Base-by-base conservation (phyloP, 768 basidiomycete genomes). In the Trametes punicea region DNA sequence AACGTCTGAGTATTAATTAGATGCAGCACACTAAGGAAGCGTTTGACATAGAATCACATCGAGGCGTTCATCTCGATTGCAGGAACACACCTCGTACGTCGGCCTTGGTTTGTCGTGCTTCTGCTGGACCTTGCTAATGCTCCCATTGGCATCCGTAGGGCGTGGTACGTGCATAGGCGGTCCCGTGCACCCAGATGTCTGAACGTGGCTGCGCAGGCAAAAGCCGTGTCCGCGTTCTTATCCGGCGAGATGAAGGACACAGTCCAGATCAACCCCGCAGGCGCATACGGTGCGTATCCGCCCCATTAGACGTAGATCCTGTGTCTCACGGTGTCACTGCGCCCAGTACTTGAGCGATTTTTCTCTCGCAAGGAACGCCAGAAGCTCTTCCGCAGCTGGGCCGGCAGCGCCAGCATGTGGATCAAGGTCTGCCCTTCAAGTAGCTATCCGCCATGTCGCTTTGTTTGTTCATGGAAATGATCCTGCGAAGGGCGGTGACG, bases 221-320 rank as follows among this genome's bases (percentile, higher is more conserved):
- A 98, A 74, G 90, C 95, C 0, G 94, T 98, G 91, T 72, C 94
- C 0, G 95, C 97, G 0, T 92, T 98, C 68, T 75, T 98, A 36
- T 93, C 91, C 0, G 96, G 96, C 10, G 96, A 98, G 72, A 97
- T 98, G 86, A 87, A 88, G 67, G 92, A 96, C 62, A 95, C 93
- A 0, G 90, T 93, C 4, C 84, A 91, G 66, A 78, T 94, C 73
- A 84, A 88, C 65, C 87, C 87, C 13, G 88, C 86, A 13, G 90
- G 87, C 15, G 82, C 85, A 46, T 89, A 90, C 67, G 85, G 86
- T 86, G 46, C 26, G 75, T 55, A 9, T 26, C 20, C 45, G n/a
- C n/a, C n/a, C n/a, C n/a, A n/a, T n/a, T n/a, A n/a, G n/a, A n/a
- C n/a, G n/a, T n/a, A n/a, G n/a, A n/a, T n/a, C n/a, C n/a, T n/a